phyloP scores from a whole-genome alignment of 192 early-diverging fungal species.

The Kickxella alabastrina region DNA sequence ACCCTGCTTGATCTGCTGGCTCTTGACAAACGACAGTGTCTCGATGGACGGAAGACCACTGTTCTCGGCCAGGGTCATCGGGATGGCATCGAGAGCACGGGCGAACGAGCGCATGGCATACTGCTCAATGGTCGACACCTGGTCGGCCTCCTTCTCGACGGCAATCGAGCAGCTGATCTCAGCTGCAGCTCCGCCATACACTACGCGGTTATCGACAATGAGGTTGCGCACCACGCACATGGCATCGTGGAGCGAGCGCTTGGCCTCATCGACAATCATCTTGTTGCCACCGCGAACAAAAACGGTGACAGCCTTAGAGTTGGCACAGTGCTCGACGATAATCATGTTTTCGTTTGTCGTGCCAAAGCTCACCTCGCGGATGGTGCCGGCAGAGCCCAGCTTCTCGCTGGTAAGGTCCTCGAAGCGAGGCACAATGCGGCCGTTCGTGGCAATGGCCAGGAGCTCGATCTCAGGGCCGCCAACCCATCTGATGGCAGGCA shows the following conservation, averaged over 20 bases:
- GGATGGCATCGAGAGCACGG: constrained; percentile 90
- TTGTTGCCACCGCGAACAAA: constrained; percentile 99
- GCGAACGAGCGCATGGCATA: constrained; percentile 99
- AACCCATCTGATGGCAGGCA: constrained; percentile 99
- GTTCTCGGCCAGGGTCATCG: constrained; percentile 93
- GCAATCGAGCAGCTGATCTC: constrained; percentile 96
- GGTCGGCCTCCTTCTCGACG: constrained; percentile 85
- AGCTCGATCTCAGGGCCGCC: constrained; percentile 99
- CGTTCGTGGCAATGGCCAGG: constrained; percentile 99
- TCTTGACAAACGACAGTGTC: constrained; percentile 93
- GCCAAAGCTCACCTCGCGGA: constrained; percentile 93
- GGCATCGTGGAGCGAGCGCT: constrained; percentile 95
- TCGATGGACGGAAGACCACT: constrained; percentile 96
- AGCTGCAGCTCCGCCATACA: constrained; percentile 98
- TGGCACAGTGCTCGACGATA: constrained; percentile 99
- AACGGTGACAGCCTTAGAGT: constrained; percentile 94
- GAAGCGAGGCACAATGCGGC: constrained; percentile 99
- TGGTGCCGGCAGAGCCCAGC: constrained; percentile 89
- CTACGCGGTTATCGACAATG: constrained; percentile 94
- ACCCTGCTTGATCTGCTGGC: constrained; percentile 81
- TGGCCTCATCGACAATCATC: constrained; percentile 99
- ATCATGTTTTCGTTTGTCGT: constrained; percentile 99
- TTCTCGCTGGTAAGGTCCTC: constrained; percentile 87
- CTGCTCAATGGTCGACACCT: constrained; percentile 90
- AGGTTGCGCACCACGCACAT: constrained; percentile 99